Evolutionary conservation across 768 basidiomycete genomes (phyloP).

Genomic region (Tylopilus sp.): DNA sequence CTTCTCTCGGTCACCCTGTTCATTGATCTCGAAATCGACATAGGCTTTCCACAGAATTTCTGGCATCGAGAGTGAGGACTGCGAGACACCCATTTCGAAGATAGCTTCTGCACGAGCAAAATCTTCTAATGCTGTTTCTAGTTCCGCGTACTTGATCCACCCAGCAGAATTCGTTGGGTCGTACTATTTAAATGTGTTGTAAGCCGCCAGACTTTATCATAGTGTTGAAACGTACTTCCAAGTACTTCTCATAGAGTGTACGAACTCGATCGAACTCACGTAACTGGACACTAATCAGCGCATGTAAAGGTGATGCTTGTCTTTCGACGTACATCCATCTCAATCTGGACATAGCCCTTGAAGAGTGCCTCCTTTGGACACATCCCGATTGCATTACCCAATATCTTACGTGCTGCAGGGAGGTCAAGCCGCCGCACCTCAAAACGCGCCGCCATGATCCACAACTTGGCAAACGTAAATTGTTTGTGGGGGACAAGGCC

Average conservation of each 20-base stretch:
- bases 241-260: conserved; percentile 87
- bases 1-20: conserved; percentile 79
- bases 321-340: conserved; percentile 66
- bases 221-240: conserved; percentile 57
- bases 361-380: conserved; percentile 94
- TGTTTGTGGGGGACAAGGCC: conserved; percentile 91
- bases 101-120: conserved; percentile 87
- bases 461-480: conserved; percentile 97
- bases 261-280: conserved; percentile 96
- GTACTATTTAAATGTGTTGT: conserved; percentile 43
- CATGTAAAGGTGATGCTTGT: background rate
- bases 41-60: conserved; percentile 94
- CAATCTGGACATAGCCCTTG: conserved; percentile 93
- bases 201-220: background rate
- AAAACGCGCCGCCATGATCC: conserved; percentile 90
- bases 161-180: conserved; percentile 89
- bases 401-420: conserved; percentile 78
- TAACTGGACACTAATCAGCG: conserved; percentile 45
- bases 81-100: conserved; percentile 87
- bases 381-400: conserved; percentile 92
- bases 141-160: conserved; percentile 95
- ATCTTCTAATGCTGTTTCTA: conserved; percentile 86
- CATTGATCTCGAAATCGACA: conserved; percentile 94
- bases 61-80: conserved; percentile 88
- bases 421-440: conserved; percentile 84